phyloP scores from a whole-genome alignment of 768 basidiomycete genomes.

The Pisolithus orientalis region DNA sequence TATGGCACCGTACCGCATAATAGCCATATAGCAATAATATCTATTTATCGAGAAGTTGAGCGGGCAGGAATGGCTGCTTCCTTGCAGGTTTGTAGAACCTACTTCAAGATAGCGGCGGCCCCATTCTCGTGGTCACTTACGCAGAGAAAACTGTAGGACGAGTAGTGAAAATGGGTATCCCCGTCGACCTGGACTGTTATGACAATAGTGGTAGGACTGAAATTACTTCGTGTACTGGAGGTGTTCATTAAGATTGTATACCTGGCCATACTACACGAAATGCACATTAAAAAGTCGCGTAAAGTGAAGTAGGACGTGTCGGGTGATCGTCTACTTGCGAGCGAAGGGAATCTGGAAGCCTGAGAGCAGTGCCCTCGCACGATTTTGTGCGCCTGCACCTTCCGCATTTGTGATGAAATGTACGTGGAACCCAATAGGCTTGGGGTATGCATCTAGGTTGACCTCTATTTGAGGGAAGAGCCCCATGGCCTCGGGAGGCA shows the following conservation, averaged over 20 bases:
- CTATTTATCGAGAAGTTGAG: constrained; percentile 6
- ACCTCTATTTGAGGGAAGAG: constrained; percentile 96
- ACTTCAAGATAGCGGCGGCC: neutral
- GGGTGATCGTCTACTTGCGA: constrained; percentile 25
- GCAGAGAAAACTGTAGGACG: neutral
- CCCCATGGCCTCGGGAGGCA: constrained; percentile 77
- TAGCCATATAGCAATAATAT: constrained; percentile 16
- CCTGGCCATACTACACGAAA: neutral
- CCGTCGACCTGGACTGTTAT: too few species aligned
- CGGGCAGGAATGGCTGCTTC: neutral
- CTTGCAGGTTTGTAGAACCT: too few species aligned
- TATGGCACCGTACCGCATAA: constrained; percentile 13
- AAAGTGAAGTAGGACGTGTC: too few species aligned
- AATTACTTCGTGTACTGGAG: too few species aligned
- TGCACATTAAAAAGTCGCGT: neutral
- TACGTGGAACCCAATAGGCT: constrained; percentile 85
- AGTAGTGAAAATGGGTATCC: too few species aligned
- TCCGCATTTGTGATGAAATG: constrained; percentile 87
- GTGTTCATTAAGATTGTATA: too few species aligned
- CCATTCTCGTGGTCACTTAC: neutral
- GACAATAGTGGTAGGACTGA: too few species aligned
- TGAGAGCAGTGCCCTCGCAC: constrained; percentile 79
- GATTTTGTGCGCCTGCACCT: constrained; percentile 87
- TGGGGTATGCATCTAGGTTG: constrained; percentile 86
- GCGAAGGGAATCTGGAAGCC: constrained; percentile 91